phyloP scores from a whole-genome alignment of 2,329 filamentous ascomycete species.

The Cylindrodendrum hubeiense region DNA sequence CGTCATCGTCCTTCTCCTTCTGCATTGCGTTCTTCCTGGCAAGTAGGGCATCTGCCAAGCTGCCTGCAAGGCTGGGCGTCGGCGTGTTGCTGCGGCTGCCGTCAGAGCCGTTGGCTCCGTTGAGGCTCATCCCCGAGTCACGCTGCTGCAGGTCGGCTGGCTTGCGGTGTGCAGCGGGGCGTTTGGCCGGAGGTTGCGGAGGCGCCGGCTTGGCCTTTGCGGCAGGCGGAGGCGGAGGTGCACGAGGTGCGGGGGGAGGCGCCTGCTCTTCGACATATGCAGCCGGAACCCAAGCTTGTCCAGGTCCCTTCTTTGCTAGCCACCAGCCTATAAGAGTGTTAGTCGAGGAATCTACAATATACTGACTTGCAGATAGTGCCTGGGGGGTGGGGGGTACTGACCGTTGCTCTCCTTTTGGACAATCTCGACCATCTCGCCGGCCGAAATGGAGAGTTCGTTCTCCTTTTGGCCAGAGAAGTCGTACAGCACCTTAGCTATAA shows the following conservation, averaged over 20 bases:
- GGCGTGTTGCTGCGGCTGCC: constrained; percentile 79
- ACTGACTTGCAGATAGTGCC: not conserved
- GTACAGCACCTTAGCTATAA: constrained; percentile 90
- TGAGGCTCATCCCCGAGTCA: constrained; percentile 76
- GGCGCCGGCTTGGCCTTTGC: constrained; percentile 75
- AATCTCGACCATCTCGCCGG: constrained; percentile 87
- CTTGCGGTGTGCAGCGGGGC: constrained; percentile 80
- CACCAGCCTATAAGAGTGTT: constrained; percentile 82
- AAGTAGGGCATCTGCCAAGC: constrained; percentile 82
- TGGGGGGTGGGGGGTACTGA: constrained; percentile 58
- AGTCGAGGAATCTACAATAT: constrained; percentile 38
- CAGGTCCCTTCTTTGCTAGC: constrained; percentile 80
- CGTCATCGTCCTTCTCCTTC: constrained; percentile 75
- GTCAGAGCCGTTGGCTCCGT: constrained; percentile 66
- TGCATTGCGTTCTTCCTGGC: constrained; percentile 83
- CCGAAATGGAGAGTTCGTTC: constrained; percentile 85
- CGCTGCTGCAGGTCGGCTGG: constrained; percentile 77
- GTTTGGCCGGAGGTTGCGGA: constrained; percentile 83
- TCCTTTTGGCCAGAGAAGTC: constrained; percentile 88
- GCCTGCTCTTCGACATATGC: constrained; percentile 92
- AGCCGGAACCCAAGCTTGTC: constrained; percentile 94
- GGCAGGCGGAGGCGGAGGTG: constrained; percentile 74
- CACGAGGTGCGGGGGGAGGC: constrained; percentile 70
- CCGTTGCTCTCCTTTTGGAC: constrained; percentile 96
- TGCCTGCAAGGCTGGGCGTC: constrained; percentile 78